Percentiles rank a stretch among this genome's conserved stretches.
Evolutionary conservation across 306 rosid genomes (phyloP).

Genomic region (Argentina anserina): DNA sequence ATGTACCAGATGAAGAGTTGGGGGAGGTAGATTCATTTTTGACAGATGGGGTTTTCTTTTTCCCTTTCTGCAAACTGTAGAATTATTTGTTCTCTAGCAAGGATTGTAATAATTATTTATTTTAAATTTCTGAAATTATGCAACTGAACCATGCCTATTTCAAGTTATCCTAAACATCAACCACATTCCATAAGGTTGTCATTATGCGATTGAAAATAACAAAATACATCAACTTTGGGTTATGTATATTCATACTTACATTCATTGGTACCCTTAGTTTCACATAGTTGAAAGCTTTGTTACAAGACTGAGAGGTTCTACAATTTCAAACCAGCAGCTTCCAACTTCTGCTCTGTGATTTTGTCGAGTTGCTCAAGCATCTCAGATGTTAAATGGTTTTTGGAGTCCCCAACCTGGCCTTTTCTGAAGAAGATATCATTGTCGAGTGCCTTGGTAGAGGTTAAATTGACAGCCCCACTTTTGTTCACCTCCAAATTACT

Average conservation of each 20-base stretch:
- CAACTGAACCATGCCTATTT: slow-evolving; percentile 25
- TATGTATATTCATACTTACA: background rate
- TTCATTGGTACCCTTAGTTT: background rate
- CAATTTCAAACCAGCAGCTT: background rate
- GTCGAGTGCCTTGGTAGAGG: too few relatives aligned
- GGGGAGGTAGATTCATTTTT: slow-evolving; percentile 49
- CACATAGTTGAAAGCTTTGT: background rate
- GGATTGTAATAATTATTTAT: slow-evolving; percentile 52
- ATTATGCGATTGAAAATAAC: too few relatives aligned
- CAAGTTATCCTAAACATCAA: background rate
- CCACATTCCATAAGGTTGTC: too few relatives aligned
- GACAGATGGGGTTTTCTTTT: slow-evolving; percentile 47
- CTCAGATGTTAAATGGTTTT: slow-evolving; percentile 4
- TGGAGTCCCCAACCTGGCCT: slow-evolving; percentile 27
- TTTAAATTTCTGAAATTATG: slow-evolving; percentile 20
- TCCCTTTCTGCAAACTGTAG: slow-evolving; percentile 51
- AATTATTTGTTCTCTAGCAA: slow-evolving; percentile 45
- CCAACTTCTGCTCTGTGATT: slow-evolving; percentile 13
- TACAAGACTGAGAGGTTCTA: too few relatives aligned
- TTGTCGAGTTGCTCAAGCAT: slow-evolving; percentile 12
- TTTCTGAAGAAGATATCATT: background rate
- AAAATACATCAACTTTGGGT: background rate
- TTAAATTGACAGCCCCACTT: too few relatives aligned
- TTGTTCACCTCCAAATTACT: slow-evolving; percentile 46
- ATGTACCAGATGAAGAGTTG: slow-evolving; percentile 49